Conservation (phyloP, 768 basidiomycete species). For the Russula earlei region DNA sequence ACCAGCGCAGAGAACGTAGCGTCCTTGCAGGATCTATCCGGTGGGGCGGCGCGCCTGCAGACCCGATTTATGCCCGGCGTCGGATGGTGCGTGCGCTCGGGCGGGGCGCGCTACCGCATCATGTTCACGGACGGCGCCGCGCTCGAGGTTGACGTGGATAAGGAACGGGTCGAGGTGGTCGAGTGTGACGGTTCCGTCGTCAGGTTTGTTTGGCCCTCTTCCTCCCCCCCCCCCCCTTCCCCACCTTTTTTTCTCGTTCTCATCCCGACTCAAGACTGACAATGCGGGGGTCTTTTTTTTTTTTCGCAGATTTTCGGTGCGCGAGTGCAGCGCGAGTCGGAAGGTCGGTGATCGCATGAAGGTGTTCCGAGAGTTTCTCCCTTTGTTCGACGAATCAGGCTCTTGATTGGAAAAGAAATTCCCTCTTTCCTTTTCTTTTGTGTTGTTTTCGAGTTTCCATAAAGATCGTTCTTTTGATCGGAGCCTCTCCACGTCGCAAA, state of each 20-base stretch:
- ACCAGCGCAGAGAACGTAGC: constrained; percentile 13
- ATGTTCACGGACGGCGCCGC: constrained; percentile 36
- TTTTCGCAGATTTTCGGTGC: constrained; percentile 27
- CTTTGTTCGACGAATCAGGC: constrained; percentile 30
- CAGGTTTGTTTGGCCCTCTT: constrained; percentile 15
- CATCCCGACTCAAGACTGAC: background rate
- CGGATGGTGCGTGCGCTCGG: constrained; percentile 37
- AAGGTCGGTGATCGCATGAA: constrained; percentile 34
- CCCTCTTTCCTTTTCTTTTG: too few species aligned
- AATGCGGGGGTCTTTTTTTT: background rate
- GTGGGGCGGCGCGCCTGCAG: constrained; percentile 20
- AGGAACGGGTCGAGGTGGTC: constrained; percentile 33
- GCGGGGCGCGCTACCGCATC: constrained; percentile 32
- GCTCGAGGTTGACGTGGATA: constrained; percentile 36
- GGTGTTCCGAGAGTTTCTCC: constrained; percentile 34
- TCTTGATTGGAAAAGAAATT: background rate
- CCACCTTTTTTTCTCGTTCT: background rate
- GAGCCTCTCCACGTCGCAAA: background rate
- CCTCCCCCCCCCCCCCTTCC: too few species aligned
- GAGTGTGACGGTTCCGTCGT: constrained; percentile 24
- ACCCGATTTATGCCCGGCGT: constrained; percentile 33
- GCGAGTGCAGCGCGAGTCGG: constrained; percentile 27
- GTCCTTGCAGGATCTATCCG: background rate
- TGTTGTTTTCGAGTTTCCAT: background rate
- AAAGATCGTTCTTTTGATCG: background rate